These are phyloP conservation scores for Plantago ovata DNA, from an alignment of 257 asterid genomes.

Conservation along the genomic window DNA sequence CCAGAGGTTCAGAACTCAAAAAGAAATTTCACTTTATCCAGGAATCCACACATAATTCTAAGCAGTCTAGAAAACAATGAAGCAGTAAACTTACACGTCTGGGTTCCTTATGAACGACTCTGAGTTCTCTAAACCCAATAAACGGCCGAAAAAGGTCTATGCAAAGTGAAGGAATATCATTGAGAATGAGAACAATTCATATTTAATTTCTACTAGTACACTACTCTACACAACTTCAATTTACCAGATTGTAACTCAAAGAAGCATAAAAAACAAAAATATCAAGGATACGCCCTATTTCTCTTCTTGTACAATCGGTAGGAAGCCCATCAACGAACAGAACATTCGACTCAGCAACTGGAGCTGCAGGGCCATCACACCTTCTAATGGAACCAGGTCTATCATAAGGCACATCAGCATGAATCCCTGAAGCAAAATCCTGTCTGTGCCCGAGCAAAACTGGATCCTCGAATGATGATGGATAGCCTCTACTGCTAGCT, in stretches of 20 bases:
- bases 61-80: constrained; percentile 1
- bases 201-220: not conserved
- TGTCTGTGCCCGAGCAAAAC: constrained; percentile 33
- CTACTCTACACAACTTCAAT: not conserved
- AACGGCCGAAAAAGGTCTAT: constrained; percentile 81
- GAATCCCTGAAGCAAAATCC: constrained; percentile 34
- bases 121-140: constrained; percentile 67
- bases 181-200: constrained; percentile 11
- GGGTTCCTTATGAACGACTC: constrained; percentile 76
- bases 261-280: not conserved
- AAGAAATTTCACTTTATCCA: not conserved
- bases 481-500: constrained; percentile 41
- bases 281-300: constrained; percentile 77
- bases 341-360: constrained; percentile 50
- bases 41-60: not conserved
- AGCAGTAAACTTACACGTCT: constrained; percentile 51
- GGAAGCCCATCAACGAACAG: constrained; percentile 80
- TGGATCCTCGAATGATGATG: constrained; percentile 48
- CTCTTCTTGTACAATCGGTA: constrained; percentile 73
- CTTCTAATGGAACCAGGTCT: constrained; percentile 44
- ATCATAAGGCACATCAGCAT: constrained; percentile 38
- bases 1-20: not conserved
- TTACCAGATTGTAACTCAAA: not conserved
- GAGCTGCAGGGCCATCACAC: constrained; percentile 34
- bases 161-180: constrained; percentile 37